Evolutionary conservation across 805 yeast species (phyloP), one percentile per base, ranked within the genome.

Genomic region (Ogataea glucozyma): DNA sequence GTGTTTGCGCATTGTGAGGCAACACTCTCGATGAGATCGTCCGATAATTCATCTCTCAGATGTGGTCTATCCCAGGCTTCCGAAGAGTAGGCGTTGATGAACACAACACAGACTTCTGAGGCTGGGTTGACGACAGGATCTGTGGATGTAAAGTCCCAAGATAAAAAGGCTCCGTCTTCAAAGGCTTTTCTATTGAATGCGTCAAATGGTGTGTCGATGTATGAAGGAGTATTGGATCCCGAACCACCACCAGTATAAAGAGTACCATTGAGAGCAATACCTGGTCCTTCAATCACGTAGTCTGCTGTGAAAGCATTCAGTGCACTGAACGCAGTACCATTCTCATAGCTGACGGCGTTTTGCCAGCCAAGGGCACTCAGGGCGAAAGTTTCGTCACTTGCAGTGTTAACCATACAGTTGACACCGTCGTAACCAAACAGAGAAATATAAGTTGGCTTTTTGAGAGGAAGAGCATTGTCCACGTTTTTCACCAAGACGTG

Each of bases 171-270:
- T 11, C 46, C 44, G 22, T 52, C 52, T 26, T 46, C 45, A 23
- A 35, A 26, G 11, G 83, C 82, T 43, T 67, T 66, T 24, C 62
- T 61, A 4, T 73, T 65, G 29, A 81, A 72, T 1, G 79, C 83
- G 54, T 78, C 82, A 44, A 69, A 69, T 0, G 85, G 85, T 1
- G 83, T 73, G n/a, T 77, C 66, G 4, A 78, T 75, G 54, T 65
- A 76, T 2, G 82, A 81, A 31, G 76, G 72, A 49, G 70, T 73
- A 11, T 73, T 81, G 10, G 81, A 68, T 0, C 83, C 79, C 4
- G 85, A 79, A 0, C 86, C 87, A 81, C 85, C 78, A 11, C 85
- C 85, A 22, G 75, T 68, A 23, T 77, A 73, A 31, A 80, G 54
- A 2, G 77, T 72, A 2, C 86, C 87, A 43, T 74, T 70, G 10